These are phyloP conservation scores for Inonotus hispidus DNA, from an alignment of 1,284 basidiomycete genomes.

Conservation along the genomic window DNA sequence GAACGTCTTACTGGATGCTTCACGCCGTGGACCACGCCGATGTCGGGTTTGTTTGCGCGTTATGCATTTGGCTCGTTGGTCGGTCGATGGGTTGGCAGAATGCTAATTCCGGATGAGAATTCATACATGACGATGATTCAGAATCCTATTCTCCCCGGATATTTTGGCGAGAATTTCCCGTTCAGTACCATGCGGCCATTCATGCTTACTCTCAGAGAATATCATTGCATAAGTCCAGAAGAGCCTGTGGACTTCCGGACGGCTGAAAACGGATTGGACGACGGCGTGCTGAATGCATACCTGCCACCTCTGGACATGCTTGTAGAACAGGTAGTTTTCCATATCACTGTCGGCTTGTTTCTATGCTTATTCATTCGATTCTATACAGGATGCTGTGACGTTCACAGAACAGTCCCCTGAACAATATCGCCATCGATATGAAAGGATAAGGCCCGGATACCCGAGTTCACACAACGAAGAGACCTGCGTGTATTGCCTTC, in stretches of 20 bases:
- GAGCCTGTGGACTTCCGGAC: constrained; percentile 26
- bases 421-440: constrained; percentile 27
- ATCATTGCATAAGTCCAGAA: constrained; percentile 43
- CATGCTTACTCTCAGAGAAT: constrained; percentile 51
- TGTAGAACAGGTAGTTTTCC: constrained; percentile 6
- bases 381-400: constrained; percentile 17
- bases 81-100: constrained; percentile 56
- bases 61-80: constrained; percentile 46
- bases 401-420: constrained; percentile 17
- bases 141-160: constrained; percentile 25
- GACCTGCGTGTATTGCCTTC: constrained; percentile 29
- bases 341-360: not conserved
- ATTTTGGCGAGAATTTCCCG: constrained; percentile 35
- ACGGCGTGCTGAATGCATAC: constrained; percentile 52
- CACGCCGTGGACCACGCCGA: constrained; percentile 34
- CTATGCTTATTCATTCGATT: not conserved
- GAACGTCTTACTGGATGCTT: constrained; percentile 47
- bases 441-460: constrained; percentile 31
- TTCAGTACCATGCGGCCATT: constrained; percentile 39
- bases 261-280: constrained; percentile 31
- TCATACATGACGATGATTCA: constrained; percentile 32
- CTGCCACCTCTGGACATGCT: constrained; percentile 32
- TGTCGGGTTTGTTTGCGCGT: constrained; percentile 34
- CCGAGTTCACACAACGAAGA: constrained; percentile 38
- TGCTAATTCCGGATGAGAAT: constrained; percentile 39